phyloP scores from a whole-genome alignment of 2,329 filamentous ascomycete genomes.

The Colletotrichum gloeosporioides region DNA sequence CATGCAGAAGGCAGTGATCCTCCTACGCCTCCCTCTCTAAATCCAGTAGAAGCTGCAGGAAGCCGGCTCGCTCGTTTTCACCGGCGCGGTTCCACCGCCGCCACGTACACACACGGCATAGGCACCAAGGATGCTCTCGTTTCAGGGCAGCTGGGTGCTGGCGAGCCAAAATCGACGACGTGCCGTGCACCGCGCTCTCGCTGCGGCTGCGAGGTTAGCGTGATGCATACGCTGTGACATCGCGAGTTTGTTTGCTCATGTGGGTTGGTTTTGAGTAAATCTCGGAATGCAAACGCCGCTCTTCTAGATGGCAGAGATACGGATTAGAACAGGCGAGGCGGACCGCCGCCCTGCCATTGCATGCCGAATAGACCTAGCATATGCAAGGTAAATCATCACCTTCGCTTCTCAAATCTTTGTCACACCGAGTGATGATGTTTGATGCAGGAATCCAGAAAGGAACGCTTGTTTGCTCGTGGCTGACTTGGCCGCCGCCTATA shows the following conservation, averaged over 20 bases:
- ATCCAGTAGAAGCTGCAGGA: background rate
- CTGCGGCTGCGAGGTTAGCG: background rate
- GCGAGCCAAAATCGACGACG: constrained; percentile 1
- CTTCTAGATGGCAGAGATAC: background rate
- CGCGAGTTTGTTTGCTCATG: background rate
- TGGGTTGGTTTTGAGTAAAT: background rate
- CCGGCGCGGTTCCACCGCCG: background rate
- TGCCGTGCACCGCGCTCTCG: background rate
- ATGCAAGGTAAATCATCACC: background rate
- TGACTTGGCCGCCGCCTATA: background rate
- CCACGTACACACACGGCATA: background rate
- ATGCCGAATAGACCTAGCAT: background rate
- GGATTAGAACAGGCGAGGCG: background rate
- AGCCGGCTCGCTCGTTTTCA: background rate
- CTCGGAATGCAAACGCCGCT: background rate
- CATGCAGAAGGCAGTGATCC: background rate
- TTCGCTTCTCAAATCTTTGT: background rate
- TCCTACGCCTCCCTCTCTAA: background rate
- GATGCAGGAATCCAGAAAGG: background rate
- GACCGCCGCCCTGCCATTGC: background rate
- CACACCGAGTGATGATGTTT: background rate
- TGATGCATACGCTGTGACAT: background rate
- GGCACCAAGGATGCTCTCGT: background rate
- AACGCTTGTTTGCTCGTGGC: background rate
- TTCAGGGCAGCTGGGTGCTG: background rate